phyloP scores from a whole-genome alignment of 352 stramenopile genomes.

The Phytophthora parvispora region DNA sequence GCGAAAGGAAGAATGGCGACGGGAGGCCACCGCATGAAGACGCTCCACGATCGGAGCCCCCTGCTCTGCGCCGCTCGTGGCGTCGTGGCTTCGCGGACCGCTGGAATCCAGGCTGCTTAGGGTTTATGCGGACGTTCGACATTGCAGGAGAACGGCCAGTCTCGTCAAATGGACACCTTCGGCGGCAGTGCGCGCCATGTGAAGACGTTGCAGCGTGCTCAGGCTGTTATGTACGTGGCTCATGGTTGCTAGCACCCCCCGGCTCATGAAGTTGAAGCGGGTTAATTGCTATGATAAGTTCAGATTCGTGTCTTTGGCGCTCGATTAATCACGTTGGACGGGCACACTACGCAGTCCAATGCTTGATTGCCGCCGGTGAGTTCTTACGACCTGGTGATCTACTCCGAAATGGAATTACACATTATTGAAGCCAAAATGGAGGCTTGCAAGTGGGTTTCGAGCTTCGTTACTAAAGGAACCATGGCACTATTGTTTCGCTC shows the following conservation, averaged over 20 bases:
- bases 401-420: too few species aligned
- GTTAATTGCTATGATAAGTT: neutral
- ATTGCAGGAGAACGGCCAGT: neutral
- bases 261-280: constrained; percentile 2
- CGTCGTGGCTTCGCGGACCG: neutral
- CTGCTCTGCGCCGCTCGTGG: neutral
- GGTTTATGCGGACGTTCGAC: neutral
- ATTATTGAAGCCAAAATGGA: too few species aligned
- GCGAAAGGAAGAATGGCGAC: neutral
- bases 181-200: neutral
- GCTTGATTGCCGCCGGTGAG: too few species aligned
- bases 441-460: too few species aligned
- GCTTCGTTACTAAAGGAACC: too few species aligned
- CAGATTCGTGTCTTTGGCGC: neutral
- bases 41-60: neutral
- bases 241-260: neutral
- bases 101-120: neutral
- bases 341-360: too few species aligned
- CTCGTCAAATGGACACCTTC: neutral
- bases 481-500: too few species aligned
- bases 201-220: neutral
- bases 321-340: neutral
- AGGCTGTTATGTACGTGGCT: neutral
- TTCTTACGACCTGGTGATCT: too few species aligned
- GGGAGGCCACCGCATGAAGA: neutral